A percentile compares a stretch with the other conserved stretches of the same genome.
These are phyloP conservation scores for Umbelopsis isabellina DNA, from an alignment of 192 early-diverging fungal species.

Conservation along the genomic window DNA sequence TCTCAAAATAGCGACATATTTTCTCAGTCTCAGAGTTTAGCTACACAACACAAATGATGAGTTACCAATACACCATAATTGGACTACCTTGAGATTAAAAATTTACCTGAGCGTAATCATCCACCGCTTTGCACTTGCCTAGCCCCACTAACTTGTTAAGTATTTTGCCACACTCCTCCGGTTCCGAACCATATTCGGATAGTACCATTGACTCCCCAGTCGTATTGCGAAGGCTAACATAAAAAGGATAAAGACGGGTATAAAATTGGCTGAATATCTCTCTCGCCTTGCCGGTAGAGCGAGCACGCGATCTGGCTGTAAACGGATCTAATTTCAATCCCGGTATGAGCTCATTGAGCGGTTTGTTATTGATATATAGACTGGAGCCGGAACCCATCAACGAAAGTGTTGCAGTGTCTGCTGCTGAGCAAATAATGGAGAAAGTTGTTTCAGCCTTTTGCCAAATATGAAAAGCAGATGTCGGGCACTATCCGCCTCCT, in stretches of 20 bases:
- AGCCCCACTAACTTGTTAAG: slow-evolving; percentile 57
- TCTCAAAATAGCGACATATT: slow-evolving; percentile 81
- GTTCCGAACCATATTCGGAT: slow-evolving; percentile 65
- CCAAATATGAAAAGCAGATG: slow-evolving; percentile 18
- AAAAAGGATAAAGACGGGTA: slow-evolving; percentile 67
- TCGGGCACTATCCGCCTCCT: neutral
- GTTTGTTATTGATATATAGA: slow-evolving; percentile 40
- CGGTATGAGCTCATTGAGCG: slow-evolving; percentile 43
- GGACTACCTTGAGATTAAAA: neutral
- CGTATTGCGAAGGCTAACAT: slow-evolving; percentile 64
- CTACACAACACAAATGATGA: slow-evolving; percentile 27
- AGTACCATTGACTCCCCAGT: slow-evolving; percentile 73
- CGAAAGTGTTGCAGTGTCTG: slow-evolving; percentile 25
- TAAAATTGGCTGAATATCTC: slow-evolving; percentile 69
- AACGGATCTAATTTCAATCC: slow-evolving; percentile 53
- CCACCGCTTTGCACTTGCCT: slow-evolving; percentile 54
- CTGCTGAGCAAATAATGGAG: neutral
- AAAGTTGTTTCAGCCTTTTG: slow-evolving; percentile 29
- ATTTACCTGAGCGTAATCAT: slow-evolving; percentile 62
- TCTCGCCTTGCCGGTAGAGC: slow-evolving; percentile 52
- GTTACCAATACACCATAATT: neutral
- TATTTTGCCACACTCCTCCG: slow-evolving; percentile 63
- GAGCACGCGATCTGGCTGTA: slow-evolving; percentile 46
- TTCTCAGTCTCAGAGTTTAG: slow-evolving; percentile 62
- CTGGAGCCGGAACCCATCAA: slow-evolving; percentile 24